Conservation (phyloP, 73 alveolate species). For the Breviolum minutum region DNA sequence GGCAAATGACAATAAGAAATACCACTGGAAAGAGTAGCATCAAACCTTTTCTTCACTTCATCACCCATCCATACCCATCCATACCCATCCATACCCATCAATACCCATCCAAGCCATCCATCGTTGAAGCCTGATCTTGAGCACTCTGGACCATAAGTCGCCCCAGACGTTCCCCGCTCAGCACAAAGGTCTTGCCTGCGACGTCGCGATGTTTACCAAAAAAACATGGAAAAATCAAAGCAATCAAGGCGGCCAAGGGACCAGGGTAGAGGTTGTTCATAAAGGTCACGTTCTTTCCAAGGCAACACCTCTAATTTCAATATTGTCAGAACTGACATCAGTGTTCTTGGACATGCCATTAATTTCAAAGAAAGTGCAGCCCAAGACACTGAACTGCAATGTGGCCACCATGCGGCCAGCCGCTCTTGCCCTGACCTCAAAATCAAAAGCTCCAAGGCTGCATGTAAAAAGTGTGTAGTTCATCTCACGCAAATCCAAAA, state of each 20-base stretch:
- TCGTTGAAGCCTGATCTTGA: slow-evolving; percentile 46
- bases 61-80: background rate
- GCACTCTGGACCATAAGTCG: slow-evolving; percentile 92
- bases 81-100: background rate
- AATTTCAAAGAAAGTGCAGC: background rate
- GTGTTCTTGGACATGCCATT: background rate
- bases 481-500: too few species aligned
- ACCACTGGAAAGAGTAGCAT: background rate
- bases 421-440: slow-evolving; percentile 55
- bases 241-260: slow-evolving; percentile 2
- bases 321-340: background rate
- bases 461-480: too few species aligned
- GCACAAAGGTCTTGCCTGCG: slow-evolving; percentile 81
- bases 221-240: background rate
- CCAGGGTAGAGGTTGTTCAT: slow-evolving; percentile 87
- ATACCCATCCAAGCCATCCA: background rate
- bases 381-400: slow-evolving; percentile 65
- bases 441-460: background rate
- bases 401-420: slow-evolving; percentile 92
- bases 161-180: slow-evolving; percentile 85
- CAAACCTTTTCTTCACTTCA: background rate
- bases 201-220: background rate
- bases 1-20: background rate
- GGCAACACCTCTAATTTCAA: slow-evolving; percentile 39
- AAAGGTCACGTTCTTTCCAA: slow-evolving; percentile 76